Conservation (phyloP, 306 rosid genomes). For the Rosa chinensis region DNA sequence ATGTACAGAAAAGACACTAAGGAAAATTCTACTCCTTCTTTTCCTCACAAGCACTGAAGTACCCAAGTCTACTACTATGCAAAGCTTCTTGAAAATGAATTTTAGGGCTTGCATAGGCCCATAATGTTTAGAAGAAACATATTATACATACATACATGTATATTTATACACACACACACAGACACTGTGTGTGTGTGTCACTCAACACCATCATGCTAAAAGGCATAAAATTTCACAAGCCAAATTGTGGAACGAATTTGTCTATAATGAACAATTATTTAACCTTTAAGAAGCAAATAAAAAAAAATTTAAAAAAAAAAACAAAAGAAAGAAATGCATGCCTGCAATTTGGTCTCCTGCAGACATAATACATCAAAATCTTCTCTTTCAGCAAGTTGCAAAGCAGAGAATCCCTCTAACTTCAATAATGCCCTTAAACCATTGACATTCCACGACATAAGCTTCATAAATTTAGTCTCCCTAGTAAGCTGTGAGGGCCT, state of each 20-base stretch:
- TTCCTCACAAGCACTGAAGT: no score
- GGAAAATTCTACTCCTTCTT: background rate
- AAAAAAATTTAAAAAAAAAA: background rate
- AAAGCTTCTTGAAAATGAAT: background rate
- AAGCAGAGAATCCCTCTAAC: conserved; percentile 71
- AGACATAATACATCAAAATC: conserved; percentile 84
- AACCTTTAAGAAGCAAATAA: background rate
- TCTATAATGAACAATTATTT: background rate
- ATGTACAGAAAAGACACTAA: background rate
- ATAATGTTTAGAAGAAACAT: background rate
- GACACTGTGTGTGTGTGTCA: background rate
- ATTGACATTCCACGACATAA: conserved; percentile 94
- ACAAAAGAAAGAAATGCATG: conserved; percentile 14
- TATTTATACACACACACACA: no score
- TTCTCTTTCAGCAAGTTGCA: conserved; percentile 80
- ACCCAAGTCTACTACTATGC: background rate
- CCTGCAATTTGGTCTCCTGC: conserved; percentile 99
- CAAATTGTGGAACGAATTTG: background rate
- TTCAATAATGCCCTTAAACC: conserved; percentile 90
- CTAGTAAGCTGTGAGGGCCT: conserved; percentile 53
- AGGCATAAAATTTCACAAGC: background rate
- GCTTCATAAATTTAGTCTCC: conserved; percentile 66
- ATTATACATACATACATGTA: no score
- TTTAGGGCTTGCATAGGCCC: background rate
- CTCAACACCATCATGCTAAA: background rate